Evolutionary conservation across 1,284 basidiomycete genomes (phyloP), one percentile per base, ranked within the genome.

Genomic region (Cryptococcus sp.): DNA sequence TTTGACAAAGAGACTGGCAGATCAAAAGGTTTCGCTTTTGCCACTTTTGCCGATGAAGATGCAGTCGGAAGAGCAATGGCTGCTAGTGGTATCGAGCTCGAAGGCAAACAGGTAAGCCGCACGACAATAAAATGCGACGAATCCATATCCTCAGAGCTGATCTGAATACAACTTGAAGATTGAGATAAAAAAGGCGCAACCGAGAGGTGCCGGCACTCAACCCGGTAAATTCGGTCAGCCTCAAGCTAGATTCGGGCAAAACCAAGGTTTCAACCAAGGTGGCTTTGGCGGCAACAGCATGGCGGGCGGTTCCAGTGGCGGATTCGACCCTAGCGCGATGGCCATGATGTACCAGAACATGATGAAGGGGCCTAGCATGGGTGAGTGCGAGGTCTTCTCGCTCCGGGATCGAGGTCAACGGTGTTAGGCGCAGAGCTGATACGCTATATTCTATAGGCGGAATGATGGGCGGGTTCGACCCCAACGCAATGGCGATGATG

Each of bases 1-100:
- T 85, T 97, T 70, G 96, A 99, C 79, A 89, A 93, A 52, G 93
- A 98, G 76, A 97, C 93, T 17, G 90, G 91, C 37, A 81, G 94
- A 49, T 93, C 91, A 78, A 95, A 99, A 76, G 96, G 96, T 5
- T 99, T 98, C 69, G 96, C 96, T 0, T 99, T 99, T 73, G 88
- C 99, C 20, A 96, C 93, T 0, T 96, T 97, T 68, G 82, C 81
- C 34, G 89, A 93, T 71, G 90, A 94, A 64, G 87, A 87, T 10
- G 86, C 89, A 63, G 91, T 94, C 43, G 87, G 91, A 59, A 86
- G 86, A 29, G 87, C 92, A 73, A 86, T 94, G 64, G 87, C 87
- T 6, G 89, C 90, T 57, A 89, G 89, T 11, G 89, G 90, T 62
- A 82, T 94, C 26, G 88, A 91, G 72, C 88, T 95, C 58, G 92